A percentile compares a stretch with the other conserved stretches of the same genome.
phyloP scores from a whole-genome alignment of 805 yeast genomes.

The Debaryomyces maramus region DNA sequence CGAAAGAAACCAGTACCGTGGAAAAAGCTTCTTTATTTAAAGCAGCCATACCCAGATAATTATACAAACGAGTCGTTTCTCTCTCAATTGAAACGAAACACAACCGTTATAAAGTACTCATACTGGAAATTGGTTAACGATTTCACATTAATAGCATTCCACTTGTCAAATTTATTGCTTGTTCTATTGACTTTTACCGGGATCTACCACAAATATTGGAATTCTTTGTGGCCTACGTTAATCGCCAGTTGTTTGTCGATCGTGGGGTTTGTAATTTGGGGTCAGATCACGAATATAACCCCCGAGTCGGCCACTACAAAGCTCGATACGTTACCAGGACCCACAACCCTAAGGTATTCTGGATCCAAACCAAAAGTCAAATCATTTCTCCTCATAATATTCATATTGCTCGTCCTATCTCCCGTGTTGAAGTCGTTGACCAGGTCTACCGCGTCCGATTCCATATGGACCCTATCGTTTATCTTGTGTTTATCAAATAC shows the following conservation, averaged over 20 bases:
- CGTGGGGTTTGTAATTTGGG: constrained; percentile 33
- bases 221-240: constrained; percentile 44
- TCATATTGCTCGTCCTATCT: constrained; percentile 73
- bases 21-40: constrained; percentile 82
- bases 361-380: constrained; percentile 38
- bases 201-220: constrained; percentile 50
- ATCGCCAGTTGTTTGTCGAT: constrained; percentile 26
- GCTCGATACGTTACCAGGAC: constrained; percentile 5
- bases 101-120: constrained; percentile 69
- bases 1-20: constrained; percentile 44
- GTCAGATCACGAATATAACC: constrained; percentile 11
- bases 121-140: constrained; percentile 67
- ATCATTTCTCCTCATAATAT: constrained; percentile 66
- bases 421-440: constrained; percentile 90
- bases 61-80: constrained; percentile 81
- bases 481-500: constrained; percentile 75
- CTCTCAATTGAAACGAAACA: constrained; percentile 74
- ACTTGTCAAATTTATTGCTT: constrained; percentile 60
- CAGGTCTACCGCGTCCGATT: constrained; percentile 85
- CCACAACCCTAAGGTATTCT: not conserved
- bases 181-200: constrained; percentile 72
- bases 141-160: constrained; percentile 65
- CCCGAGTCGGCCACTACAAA: constrained; percentile 27
- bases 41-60: constrained; percentile 88
- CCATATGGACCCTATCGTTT: constrained; percentile 88